Conservation (phyloP, 306 rosid genomes). For the Dicorynia guianensis region DNA sequence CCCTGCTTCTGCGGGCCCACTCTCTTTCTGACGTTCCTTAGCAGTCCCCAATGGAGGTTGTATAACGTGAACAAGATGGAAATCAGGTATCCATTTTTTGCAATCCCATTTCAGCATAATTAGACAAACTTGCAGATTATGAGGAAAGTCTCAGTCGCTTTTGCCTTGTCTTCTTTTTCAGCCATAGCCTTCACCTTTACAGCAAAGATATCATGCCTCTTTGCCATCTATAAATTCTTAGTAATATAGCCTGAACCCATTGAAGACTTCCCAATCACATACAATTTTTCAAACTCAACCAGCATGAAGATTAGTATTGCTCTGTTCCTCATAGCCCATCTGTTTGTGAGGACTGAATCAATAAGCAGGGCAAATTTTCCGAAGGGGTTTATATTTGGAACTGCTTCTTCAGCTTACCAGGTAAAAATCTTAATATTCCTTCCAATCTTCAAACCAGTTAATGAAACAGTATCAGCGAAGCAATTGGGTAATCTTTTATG, state of each 20-base stretch:
- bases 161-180: slow-evolving; percentile 43
- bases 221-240: slow-evolving; percentile 34
- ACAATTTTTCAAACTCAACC: slow-evolving; percentile 32
- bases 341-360: slow-evolving; percentile 56
- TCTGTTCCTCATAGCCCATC: slow-evolving; percentile 42
- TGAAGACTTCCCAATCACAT: slow-evolving; percentile 18
- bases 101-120: neutral
- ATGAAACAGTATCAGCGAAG: slow-evolving; percentile 5
- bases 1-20: neutral
- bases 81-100: neutral
- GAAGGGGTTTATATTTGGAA: slow-evolving; percentile 82
- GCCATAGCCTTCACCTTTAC: slow-evolving; percentile 48
- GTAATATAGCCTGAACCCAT: slow-evolving; percentile 34
- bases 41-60: slow-evolving; percentile 12
- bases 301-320: slow-evolving; percentile 53
- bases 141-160: slow-evolving; percentile 22
- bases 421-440: slow-evolving; percentile 45
- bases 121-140: neutral
- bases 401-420: slow-evolving; percentile 98
- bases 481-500: slow-evolving; percentile 17
- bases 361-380: slow-evolving; percentile 84
- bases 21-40: neutral
- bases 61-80: slow-evolving; percentile 34
- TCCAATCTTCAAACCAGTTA: slow-evolving; percentile 1
- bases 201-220: slow-evolving; percentile 44